Conservation (phyloP, 805 yeast genomes). For the Ogataea nitratoaversa region DNA sequence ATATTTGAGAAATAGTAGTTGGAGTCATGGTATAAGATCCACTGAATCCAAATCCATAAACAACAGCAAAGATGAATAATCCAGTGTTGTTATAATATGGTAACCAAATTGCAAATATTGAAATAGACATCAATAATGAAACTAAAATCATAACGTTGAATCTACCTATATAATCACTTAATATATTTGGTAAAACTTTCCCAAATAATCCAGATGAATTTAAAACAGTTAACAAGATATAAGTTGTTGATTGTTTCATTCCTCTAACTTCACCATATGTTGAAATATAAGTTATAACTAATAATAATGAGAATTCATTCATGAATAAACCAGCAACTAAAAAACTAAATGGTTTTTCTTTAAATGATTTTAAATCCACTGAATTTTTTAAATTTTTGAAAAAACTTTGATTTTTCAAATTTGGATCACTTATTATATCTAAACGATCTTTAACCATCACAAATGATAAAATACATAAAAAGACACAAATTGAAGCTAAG, state of each 20-base stretch:
- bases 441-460: constrained; percentile 41
- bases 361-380: constrained; percentile 36
- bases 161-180: constrained; percentile 41
- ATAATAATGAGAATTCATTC: constrained; percentile 45
- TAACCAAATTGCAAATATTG: constrained; percentile 56
- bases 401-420: constrained; percentile 12
- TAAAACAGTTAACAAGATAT: constrained; percentile 43
- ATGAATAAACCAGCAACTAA: constrained; percentile 41
- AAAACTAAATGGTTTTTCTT: constrained; percentile 34
- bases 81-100: constrained; percentile 43
- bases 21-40: constrained; percentile 60
- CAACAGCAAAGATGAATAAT: constrained; percentile 46
- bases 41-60: constrained; percentile 51
- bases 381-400: constrained; percentile 24
- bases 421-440: constrained; percentile 22
- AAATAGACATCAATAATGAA: constrained; percentile 41
- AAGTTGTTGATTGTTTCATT: constrained; percentile 38
- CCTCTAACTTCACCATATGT: constrained; percentile 51
- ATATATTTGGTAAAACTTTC: constrained; percentile 27
- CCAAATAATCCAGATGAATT: constrained; percentile 42
- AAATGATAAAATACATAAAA: constrained; percentile 33
- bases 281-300: constrained; percentile 47
- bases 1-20: constrained; percentile 55
- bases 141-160: constrained; percentile 47
- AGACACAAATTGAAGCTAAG: constrained; percentile 43